Conservation (phyloP, 495 filamentous ascomycete species). For the Daldinia loculata region DNA sequence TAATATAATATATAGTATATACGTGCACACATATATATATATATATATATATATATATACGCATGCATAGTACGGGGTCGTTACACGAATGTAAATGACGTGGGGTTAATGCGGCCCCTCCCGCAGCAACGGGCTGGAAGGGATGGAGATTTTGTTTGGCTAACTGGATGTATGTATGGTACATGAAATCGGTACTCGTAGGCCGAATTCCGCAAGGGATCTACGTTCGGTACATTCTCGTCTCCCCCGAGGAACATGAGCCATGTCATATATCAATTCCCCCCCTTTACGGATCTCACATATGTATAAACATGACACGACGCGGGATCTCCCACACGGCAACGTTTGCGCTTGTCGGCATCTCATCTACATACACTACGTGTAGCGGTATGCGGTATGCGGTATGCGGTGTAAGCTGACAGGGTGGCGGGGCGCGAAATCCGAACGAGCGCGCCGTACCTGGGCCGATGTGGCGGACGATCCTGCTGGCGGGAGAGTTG, state of each 20-base stretch:
- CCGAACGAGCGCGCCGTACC: background rate
- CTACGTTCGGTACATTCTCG: background rate
- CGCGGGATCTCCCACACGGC: constrained; percentile 9
- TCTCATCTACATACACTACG: background rate
- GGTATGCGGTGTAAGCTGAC: constrained; percentile 38
- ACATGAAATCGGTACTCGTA: background rate
- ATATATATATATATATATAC: background rate
- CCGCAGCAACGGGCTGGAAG: constrained; percentile 1
- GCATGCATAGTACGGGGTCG: constrained; percentile 1
- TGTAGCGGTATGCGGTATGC: constrained; percentile 35
- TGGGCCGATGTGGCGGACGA: too few relatives aligned
- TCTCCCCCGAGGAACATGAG: background rate
- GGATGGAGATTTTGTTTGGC: background rate
- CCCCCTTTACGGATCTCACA: constrained; percentile 21
- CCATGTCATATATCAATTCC: constrained; percentile 26
- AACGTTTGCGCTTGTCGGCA: background rate
- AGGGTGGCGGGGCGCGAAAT: background rate
- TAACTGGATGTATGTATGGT: background rate
- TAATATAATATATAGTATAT: background rate
- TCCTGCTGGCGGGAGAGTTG: background rate
- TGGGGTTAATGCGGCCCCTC: constrained; percentile 34
- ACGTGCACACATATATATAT: background rate
- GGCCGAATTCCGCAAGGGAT: background rate
- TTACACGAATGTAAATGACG: constrained; percentile 22
- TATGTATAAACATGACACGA: constrained; percentile 10